A percentile compares a stretch with the other conserved stretches of the same genome.
phyloP scores from a whole-genome alignment of 257 asterid genomes.

The Nicotiana noctiflora region DNA sequence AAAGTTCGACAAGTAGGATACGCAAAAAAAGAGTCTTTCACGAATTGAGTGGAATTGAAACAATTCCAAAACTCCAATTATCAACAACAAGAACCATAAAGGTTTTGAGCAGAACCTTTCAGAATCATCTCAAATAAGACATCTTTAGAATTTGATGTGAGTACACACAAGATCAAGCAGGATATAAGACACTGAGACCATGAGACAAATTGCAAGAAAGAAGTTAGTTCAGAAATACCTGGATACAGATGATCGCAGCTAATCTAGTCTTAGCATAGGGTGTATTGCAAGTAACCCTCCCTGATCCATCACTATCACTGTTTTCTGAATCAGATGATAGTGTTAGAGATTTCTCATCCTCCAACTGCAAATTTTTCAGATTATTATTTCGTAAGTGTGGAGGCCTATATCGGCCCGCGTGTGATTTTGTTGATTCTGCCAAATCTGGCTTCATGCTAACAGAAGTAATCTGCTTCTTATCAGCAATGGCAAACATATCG shows the following conservation, averaged over 20 bases:
- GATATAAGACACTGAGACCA: neutral
- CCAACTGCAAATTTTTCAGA: constrained; percentile 24
- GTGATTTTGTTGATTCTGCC: constrained; percentile 38
- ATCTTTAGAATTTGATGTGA: neutral
- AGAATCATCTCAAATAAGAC: neutral
- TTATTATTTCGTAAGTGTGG: constrained; percentile 78
- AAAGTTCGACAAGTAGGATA: neutral
- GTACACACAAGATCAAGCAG: neutral
- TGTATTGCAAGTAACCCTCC: constrained; percentile 31
- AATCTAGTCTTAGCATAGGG: constrained; percentile 61
- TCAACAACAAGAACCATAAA: neutral
- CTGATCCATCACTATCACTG: constrained; percentile 79
- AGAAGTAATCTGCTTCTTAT: constrained; percentile 28
- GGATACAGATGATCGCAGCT: constrained; percentile 80
- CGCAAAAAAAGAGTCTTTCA: neutral
- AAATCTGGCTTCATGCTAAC: constrained; percentile 25
- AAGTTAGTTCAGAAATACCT: constrained; percentile 45
- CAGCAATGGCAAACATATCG: constrained; percentile 29
- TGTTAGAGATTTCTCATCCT: constrained; percentile 32
- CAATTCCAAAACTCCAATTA: neutral
- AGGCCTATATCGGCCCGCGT: constrained; percentile 58
- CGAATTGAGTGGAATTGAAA: neutral
- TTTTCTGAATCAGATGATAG: constrained; percentile 84
- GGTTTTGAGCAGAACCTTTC: neutral
- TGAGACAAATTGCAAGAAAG: constrained; percentile 7